A percentile compares a stretch with the other conserved stretches of the same genome.
Conservation (phyloP, 345 rosid genomes). For the Aethionema arabicum region DNA sequence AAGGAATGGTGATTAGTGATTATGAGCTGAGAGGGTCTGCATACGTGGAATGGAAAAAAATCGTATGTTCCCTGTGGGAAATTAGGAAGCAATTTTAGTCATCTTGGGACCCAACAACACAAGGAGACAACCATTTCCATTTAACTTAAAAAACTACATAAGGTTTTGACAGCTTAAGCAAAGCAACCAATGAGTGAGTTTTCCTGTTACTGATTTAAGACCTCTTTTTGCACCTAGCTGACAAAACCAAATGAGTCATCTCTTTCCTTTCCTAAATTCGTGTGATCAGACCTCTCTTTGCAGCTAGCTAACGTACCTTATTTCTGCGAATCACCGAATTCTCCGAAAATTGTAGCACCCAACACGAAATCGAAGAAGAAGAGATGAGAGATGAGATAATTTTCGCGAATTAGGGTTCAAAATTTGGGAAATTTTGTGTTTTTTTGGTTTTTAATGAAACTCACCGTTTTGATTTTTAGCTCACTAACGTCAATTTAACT, state of each 20-base stretch:
- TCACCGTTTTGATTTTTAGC: too few relatives aligned
- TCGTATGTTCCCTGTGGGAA: conserved; percentile 40
- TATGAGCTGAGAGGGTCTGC: conserved; percentile 48
- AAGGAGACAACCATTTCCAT: conserved; percentile 18
- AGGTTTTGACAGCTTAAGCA: conserved; percentile 44
- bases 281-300: conserved; percentile 29
- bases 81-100: conserved; percentile 41
- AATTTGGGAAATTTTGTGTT: too few relatives aligned
- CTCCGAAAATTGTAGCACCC: too few relatives aligned
- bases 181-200: conserved; percentile 39
- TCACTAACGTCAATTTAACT: too few relatives aligned
- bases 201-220: conserved; percentile 39
- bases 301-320: too few relatives aligned
- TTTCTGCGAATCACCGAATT: too few relatives aligned
- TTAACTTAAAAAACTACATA: conserved; percentile 28
- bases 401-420: too few relatives aligned
- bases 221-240: conserved; percentile 33
- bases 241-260: conserved; percentile 29
- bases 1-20: conserved; percentile 31
- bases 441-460: too few relatives aligned
- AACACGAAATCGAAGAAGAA: too few relatives aligned
- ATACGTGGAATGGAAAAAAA: conserved; percentile 35
- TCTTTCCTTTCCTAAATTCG: conserved; percentile 16
- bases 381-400: too few relatives aligned
- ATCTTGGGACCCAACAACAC: conserved; percentile 47